Conservation (phyloP, 306 rosid species). For the Pterocarpus macrocarpus region DNA sequence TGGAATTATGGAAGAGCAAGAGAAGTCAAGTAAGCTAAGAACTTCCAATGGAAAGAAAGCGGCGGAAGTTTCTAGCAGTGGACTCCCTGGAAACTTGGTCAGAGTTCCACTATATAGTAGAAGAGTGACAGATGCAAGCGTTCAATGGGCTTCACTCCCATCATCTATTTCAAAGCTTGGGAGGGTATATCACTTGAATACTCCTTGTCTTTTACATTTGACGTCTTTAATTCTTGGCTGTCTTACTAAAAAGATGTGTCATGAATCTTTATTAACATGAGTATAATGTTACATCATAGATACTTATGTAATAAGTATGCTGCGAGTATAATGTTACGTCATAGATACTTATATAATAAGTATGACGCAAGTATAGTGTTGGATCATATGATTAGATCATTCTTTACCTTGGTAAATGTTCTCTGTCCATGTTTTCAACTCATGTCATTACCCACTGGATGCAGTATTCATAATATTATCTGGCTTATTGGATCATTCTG, state of each 20-base stretch:
- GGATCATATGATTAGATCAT: conserved; percentile 26
- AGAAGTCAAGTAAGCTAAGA: conserved; percentile 66
- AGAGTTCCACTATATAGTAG: conserved; percentile 73
- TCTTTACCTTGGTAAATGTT: neutral
- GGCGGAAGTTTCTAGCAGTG: conserved; percentile 59
- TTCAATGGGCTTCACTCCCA: conserved; percentile 92
- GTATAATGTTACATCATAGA: too few relatives aligned
- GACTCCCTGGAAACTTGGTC: conserved; percentile 78
- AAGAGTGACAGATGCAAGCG: conserved; percentile 77
- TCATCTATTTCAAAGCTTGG: conserved; percentile 92
- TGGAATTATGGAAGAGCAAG: conserved; percentile 67
- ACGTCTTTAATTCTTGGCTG: conserved; percentile 5
- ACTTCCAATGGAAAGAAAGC: conserved; percentile 76
- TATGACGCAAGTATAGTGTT: conserved; percentile 18
- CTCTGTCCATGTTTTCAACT: neutral
- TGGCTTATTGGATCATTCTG: conserved; percentile 35
- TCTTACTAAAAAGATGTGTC: neutral
- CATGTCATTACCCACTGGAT: neutral
- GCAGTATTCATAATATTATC: conserved; percentile 25
- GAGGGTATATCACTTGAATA: conserved; percentile 65
- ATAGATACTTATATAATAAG: neutral
- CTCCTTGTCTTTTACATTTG: conserved; percentile 39
- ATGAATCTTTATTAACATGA: too few relatives aligned
- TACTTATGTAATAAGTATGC: too few relatives aligned
- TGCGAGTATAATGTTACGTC: neutral